These are phyloP conservation scores for Neonectria faginata DNA, from an alignment of 2,329 filamentous ascomycete genomes.

Conservation along the genomic window DNA sequence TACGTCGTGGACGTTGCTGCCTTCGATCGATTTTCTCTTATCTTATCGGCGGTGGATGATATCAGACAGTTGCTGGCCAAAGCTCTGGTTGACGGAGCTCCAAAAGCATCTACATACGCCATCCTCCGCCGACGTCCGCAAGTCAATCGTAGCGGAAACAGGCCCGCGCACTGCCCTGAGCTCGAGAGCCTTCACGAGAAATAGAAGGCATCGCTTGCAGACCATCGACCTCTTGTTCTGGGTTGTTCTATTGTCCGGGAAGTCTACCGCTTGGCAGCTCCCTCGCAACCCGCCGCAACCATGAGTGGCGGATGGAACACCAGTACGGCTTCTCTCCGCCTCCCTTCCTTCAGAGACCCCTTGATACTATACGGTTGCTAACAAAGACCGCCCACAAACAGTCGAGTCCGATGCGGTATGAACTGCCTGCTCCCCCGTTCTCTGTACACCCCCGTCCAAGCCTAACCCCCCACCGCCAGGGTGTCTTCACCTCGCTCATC, in stretches of 20 bases:
- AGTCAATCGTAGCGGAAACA: slow-evolving; percentile 5
- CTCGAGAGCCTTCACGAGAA: background rate
- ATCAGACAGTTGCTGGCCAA: slow-evolving; percentile 38
- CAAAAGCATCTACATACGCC: slow-evolving; percentile 28
- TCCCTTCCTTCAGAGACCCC: background rate
- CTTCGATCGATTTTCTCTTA: slow-evolving; percentile 36
- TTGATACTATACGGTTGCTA: slow-evolving; percentile 10
- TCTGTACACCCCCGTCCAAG: slow-evolving; percentile 10
- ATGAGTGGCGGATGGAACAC: slow-evolving; percentile 96
- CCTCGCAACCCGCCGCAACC: slow-evolving; percentile 28
- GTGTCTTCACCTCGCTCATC: slow-evolving; percentile 97
- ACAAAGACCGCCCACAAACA: slow-evolving; percentile 44
- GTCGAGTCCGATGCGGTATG: slow-evolving; percentile 93
- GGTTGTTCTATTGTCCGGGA: background rate
- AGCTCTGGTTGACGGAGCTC: slow-evolving; percentile 19
- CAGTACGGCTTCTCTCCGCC: slow-evolving; percentile 60
- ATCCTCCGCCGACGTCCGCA: slow-evolving; percentile 7
- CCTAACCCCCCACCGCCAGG: slow-evolving; percentile 60
- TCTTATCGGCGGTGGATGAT: slow-evolving; percentile 45
- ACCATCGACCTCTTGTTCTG: background rate
- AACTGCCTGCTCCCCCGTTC: no score
- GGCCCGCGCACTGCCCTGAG: background rate
- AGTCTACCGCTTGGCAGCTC: slow-evolving; percentile 1
- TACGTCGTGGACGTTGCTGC: slow-evolving; percentile 32
- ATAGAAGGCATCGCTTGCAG: background rate